A percentile compares a stretch with the other conserved stretches of the same genome.
These are phyloP conservation scores for Quercus phellos DNA, from an alignment of 331 rosid species.

Conservation along the genomic window DNA sequence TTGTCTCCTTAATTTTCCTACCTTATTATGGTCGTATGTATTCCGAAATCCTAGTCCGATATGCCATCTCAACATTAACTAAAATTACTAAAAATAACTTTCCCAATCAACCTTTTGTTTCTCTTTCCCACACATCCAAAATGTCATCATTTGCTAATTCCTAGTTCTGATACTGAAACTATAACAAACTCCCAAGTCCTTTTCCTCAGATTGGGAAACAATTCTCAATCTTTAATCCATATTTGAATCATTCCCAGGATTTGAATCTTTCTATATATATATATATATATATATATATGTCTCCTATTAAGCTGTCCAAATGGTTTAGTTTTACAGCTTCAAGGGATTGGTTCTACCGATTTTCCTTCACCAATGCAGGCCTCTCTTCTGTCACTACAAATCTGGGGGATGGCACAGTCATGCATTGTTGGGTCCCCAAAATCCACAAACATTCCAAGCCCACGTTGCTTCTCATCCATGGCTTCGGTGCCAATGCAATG, in stretches of 20 bases:
- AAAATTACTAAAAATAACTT: no score
- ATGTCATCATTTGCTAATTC: no score
- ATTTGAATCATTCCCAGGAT: no score
- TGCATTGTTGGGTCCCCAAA: slow-evolving; percentile 75
- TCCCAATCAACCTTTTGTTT: no score
- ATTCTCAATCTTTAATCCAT: no score
- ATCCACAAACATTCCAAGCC: slow-evolving; percentile 33
- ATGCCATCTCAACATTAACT: no score
- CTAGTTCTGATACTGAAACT: no score
- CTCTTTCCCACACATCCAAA: neutral
- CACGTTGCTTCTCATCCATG: slow-evolving; percentile 54
- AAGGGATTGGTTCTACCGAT: slow-evolving; percentile 56
- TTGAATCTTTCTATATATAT: neutral
- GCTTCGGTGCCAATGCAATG: slow-evolving; percentile 77
- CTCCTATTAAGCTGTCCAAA: slow-evolving; percentile 24
- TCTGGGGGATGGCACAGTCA: slow-evolving; percentile 56
- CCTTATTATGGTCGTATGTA: no score
- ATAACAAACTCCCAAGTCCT: neutral
- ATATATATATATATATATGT: neutral
- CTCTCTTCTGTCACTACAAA: slow-evolving; percentile 48
- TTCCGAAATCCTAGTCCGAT: no score
- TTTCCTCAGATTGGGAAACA: neutral
- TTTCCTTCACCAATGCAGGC: slow-evolving; percentile 40
- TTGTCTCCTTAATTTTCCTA: no score
- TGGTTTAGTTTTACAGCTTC: slow-evolving; percentile 56